Conservation (phyloP, 495 filamentous ascomycete species). For the Xylaria telfairii region DNA sequence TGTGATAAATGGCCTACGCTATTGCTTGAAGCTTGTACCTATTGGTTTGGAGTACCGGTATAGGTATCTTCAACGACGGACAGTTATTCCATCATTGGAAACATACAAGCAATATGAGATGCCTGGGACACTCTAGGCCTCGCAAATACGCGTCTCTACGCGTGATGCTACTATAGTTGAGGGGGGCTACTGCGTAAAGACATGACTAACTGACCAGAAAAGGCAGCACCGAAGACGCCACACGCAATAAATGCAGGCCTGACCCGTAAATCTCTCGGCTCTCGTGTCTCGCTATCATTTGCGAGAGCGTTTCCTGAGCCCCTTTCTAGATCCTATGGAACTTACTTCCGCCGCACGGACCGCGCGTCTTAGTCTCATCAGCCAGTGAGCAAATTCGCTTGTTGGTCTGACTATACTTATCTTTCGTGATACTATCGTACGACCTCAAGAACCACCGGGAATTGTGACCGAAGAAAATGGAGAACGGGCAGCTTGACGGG, state of each 20-base stretch:
- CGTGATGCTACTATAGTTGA: neutral
- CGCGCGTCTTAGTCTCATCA: neutral
- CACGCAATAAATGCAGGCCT: conserved; percentile 6
- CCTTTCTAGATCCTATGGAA: neutral
- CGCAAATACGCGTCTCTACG: neutral
- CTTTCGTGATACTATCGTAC: neutral
- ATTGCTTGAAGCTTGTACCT: neutral
- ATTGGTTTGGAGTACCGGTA: neutral
- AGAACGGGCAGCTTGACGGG: neutral
- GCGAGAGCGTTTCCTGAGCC: neutral
- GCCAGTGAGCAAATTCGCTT: neutral
- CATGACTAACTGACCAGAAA: neutral
- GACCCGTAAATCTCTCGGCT: neutral
- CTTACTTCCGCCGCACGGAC: neutral
- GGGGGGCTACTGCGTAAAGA: neutral
- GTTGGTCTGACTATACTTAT: neutral
- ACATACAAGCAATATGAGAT: neutral
- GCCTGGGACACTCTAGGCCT: neutral
- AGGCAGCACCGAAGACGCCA: conserved; percentile 13
- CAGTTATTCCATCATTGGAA: neutral
- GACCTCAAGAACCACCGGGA: neutral
- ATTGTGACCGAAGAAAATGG: conserved; percentile 1
- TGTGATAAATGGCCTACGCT: neutral
- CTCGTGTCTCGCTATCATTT: neutral
- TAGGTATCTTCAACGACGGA: neutral